phyloP scores from a whole-genome alignment of 2,329 filamentous ascomycete species.

The Botryotinia globosa region DNA sequence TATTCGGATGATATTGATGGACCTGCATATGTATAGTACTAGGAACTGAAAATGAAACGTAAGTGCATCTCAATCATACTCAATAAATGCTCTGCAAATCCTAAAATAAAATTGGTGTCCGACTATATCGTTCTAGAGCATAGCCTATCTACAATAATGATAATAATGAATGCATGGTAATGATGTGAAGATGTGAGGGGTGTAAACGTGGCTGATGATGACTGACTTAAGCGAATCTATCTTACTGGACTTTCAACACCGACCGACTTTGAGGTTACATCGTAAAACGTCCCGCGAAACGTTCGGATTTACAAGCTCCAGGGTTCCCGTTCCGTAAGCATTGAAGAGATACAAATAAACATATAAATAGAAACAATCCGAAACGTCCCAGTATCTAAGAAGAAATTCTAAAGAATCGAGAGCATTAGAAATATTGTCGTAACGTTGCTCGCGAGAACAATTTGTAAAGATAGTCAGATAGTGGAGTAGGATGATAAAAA shows the following conservation, averaged over 20 bases:
- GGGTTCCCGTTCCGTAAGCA: constrained; percentile 3
- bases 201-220: background rate
- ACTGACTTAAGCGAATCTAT: constrained; percentile 11
- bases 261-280: background rate
- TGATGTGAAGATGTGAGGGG: background rate
- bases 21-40: constrained; percentile 10
- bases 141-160: constrained; percentile 2
- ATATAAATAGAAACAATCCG: background rate
- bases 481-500: background rate
- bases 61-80: constrained; percentile 8
- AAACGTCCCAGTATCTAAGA: background rate
- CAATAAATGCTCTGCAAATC: background rate
- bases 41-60: constrained; percentile 10
- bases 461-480: background rate
- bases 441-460: constrained; percentile 13
- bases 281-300: background rate
- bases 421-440: background rate
- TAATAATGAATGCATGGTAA: background rate
- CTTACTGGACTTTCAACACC: constrained; percentile 4
- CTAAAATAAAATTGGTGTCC: background rate
- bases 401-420: background rate
- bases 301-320: background rate
- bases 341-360: background rate
- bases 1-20: constrained; percentile 4
- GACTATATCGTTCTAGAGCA: background rate